Conservation (phyloP, 495 filamentous ascomycete species). For the Aspergillus saccharolyticus region DNA sequence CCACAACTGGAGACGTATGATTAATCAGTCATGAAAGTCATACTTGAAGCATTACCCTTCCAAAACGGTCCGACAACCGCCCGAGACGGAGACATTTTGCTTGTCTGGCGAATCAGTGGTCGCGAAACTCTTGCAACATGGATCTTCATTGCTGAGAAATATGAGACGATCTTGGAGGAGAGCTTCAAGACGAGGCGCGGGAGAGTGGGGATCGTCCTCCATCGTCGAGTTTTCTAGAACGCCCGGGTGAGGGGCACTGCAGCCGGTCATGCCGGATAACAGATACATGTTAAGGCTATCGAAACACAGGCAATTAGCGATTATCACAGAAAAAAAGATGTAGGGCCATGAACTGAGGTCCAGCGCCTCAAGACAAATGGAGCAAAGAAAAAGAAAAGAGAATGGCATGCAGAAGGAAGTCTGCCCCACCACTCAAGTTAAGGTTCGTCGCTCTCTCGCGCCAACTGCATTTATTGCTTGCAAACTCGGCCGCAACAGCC, state of each 20-base stretch:
- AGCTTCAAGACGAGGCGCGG: background rate
- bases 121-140: background rate
- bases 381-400: too few species aligned
- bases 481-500: too few species aligned
- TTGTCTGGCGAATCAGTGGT: background rate
- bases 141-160: constrained; percentile 5
- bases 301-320: too few species aligned
- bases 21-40: constrained; percentile 10
- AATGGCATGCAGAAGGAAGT: too few species aligned
- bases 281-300: background rate
- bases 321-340: too few species aligned
- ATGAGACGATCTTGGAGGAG: background rate
- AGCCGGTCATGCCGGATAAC: background rate
- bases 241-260: background rate
- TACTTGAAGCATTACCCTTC: background rate
- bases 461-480: too few species aligned
- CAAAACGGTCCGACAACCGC: background rate
- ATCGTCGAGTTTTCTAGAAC: background rate
- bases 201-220: background rate
- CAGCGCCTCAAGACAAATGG: too few species aligned
- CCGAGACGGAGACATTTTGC: background rate
- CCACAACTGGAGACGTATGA: constrained; percentile 13
- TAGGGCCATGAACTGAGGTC: too few species aligned
- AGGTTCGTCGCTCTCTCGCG: too few species aligned
- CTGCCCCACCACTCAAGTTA: too few species aligned